Evolutionary conservation across 2,329 filamentous ascomycete species (phyloP).

Genomic region (Tolypocladium ophioglossoides): DNA sequence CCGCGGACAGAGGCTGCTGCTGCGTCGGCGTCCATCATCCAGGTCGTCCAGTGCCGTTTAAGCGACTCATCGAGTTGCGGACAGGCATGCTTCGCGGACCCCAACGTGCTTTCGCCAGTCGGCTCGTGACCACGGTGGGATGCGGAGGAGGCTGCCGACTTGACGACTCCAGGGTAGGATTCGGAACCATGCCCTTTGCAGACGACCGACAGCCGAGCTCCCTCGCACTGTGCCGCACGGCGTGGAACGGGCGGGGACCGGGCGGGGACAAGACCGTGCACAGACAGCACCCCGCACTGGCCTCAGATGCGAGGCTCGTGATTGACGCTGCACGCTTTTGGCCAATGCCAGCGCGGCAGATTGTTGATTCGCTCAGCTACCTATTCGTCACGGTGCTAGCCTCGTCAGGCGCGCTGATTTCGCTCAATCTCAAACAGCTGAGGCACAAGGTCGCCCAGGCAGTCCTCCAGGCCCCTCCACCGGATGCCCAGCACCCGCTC

Average conservation of each 20-base stretch:
- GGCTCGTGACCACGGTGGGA: background rate
- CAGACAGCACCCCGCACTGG: too few relatives aligned
- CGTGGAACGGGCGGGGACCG: too few relatives aligned
- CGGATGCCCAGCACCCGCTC: conserved; percentile 39
- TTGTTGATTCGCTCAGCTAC: background rate
- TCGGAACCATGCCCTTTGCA: background rate
- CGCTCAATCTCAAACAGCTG: conserved; percentile 16
- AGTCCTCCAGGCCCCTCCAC: conserved; percentile 37
- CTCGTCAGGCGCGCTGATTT: background rate
- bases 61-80: background rate
- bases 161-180: background rate
- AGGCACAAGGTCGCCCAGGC: conserved; percentile 37
- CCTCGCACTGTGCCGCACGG: background rate
- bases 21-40: background rate
- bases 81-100: background rate
- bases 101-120: background rate
- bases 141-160: background rate
- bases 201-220: background rate
- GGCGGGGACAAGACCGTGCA: background rate
- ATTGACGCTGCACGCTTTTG: too few relatives aligned
- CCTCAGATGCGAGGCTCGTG: background rate
- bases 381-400: background rate
- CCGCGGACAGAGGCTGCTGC: background rate
- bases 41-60: background rate
- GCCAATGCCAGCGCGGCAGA: too few relatives aligned